Evolutionary conservation across 2,329 filamentous ascomycete species (phyloP).

Genomic region (Ophiosphaerella narmari): DNA sequence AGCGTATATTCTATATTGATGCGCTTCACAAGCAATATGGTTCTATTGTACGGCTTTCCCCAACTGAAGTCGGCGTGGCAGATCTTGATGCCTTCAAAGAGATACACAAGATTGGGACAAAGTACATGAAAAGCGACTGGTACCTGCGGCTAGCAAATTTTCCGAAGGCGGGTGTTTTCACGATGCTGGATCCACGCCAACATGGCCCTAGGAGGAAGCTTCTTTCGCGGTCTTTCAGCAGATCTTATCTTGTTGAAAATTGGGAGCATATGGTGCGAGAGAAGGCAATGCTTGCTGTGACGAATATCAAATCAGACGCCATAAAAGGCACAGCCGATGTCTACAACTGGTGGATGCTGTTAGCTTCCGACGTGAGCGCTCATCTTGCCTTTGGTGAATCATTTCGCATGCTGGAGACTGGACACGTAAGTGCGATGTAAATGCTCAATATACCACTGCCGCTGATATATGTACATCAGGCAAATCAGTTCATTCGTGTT

Average conservation of each 20-base stretch:
- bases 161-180: slow-evolving; percentile 41
- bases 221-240: slow-evolving; percentile 44
- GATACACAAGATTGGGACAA: slow-evolving; percentile 37
- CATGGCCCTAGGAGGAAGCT: slow-evolving; percentile 44
- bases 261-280: slow-evolving; percentile 45
- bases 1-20: slow-evolving; percentile 48
- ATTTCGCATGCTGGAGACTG: slow-evolving; percentile 46
- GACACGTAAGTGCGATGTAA: slow-evolving; percentile 31
- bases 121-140: slow-evolving; percentile 36
- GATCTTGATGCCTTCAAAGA: slow-evolving; percentile 35
- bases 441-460: not conserved
- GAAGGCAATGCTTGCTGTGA: slow-evolving; percentile 38
- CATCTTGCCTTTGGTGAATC: slow-evolving; percentile 47
- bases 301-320: slow-evolving; percentile 35
- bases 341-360: slow-evolving; percentile 46
- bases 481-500: slow-evolving; percentile 44
- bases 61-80: slow-evolving; percentile 35
- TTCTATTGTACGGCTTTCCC: slow-evolving; percentile 37
- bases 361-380: slow-evolving; percentile 46
- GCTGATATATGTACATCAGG: slow-evolving; percentile 10
- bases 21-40: slow-evolving; percentile 42
- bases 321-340: slow-evolving; percentile 35
- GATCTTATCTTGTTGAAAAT: slow-evolving; percentile 40
- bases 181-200: slow-evolving; percentile 41
- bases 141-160: slow-evolving; percentile 30